Conservation (phyloP, 345 rosid genomes). For the Corymbia maculata region DNA sequence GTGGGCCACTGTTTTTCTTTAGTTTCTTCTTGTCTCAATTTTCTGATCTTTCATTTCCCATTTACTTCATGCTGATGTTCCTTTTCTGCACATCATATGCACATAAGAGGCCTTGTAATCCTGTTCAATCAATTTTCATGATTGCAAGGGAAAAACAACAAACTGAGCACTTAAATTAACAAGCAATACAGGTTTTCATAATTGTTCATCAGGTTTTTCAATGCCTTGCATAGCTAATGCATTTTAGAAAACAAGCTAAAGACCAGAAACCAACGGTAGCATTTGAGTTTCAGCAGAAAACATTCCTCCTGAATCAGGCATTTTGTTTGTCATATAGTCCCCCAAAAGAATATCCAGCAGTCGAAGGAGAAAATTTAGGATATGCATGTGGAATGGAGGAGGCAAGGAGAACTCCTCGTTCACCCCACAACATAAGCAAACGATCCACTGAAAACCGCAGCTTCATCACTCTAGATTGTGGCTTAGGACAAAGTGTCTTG, state of each 20-base stretch:
- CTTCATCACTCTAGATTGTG: background rate
- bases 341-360: background rate
- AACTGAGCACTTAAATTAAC: background rate
- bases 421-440: background rate
- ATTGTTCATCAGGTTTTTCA: background rate
- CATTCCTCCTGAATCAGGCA: background rate
- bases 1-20: too few relatives aligned
- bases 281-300: background rate
- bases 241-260: background rate
- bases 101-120: background rate
- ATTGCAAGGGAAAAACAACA: background rate
- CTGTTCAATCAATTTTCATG: background rate
- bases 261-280: background rate
- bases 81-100: background rate
- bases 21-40: too few relatives aligned
- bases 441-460: background rate
- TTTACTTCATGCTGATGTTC: background rate
- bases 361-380: background rate
- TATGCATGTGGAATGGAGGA: background rate
- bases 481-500: background rate
- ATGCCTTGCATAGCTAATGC: background rate
- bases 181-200: background rate
- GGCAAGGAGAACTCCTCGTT: accelerated
- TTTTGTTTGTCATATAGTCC: background rate
- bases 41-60: background rate